A percentile compares a stretch with the other conserved stretches of the same genome.
Evolutionary conservation across 495 filamentous ascomycete genomes (phyloP).

Genomic region (Penicillium cataractarum): DNA sequence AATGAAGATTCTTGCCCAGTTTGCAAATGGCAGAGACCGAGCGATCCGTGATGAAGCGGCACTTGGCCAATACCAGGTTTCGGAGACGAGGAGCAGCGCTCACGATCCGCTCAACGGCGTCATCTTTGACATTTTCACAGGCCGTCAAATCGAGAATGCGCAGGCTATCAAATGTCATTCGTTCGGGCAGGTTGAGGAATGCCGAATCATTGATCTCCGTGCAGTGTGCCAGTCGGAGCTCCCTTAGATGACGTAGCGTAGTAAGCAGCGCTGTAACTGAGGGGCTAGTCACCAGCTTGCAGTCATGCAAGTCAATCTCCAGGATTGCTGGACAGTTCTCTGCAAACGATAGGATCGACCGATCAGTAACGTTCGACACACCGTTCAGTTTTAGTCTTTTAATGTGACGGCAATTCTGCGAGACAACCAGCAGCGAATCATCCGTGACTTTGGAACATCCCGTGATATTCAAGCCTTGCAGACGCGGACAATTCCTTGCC

Average conservation of each 20-base stretch:
- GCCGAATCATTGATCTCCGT: constrained; percentile 79
- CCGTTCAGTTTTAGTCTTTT: constrained; percentile 96
- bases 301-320: constrained; percentile 94
- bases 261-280: constrained; percentile 78
- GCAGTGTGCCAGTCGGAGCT: constrained; percentile 85
- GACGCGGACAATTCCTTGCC: constrained; percentile 74
- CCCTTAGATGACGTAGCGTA: constrained; percentile 78
- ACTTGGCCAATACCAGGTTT: constrained; percentile 93
- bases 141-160: constrained; percentile 94
- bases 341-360: constrained; percentile 81
- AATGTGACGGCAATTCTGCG: constrained; percentile 79
- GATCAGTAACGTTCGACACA: constrained; percentile 76
- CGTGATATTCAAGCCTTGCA: constrained; percentile 94
- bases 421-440: constrained; percentile 79
- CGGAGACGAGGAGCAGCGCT: constrained; percentile 83
- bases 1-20: constrained; percentile 94
- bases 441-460: constrained; percentile 84
- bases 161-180: constrained; percentile 76
- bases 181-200: constrained; percentile 77
- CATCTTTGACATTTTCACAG: constrained; percentile 79
- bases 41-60: constrained; percentile 85
- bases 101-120: constrained; percentile 84
- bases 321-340: constrained; percentile 86
- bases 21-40: constrained; percentile 84
- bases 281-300: constrained; percentile 74